A percentile compares a stretch with the other conserved stretches of the same genome.
phyloP scores from a whole-genome alignment of 805 yeast species.

The Hanseniaspora pseudoguilliermondii region DNA sequence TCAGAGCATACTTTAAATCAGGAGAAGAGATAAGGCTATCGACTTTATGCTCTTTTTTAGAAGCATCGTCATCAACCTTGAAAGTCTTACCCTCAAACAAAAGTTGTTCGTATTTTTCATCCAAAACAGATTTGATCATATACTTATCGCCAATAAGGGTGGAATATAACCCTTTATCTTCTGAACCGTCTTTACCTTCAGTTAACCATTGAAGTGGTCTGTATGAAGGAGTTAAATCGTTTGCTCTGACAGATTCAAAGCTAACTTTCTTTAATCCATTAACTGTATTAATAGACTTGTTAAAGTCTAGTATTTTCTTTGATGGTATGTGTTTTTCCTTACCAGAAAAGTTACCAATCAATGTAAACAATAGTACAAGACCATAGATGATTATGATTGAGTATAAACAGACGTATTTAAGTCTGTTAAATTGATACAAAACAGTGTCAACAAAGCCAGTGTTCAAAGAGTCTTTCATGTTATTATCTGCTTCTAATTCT shows the following conservation, averaged over 20 bases:
- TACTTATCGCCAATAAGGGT: constrained; percentile 38
- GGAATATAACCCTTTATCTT: constrained; percentile 59
- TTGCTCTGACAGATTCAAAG: constrained; percentile 39
- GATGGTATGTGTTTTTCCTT: not conserved
- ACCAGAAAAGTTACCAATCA: not conserved
- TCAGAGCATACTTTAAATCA: constrained; percentile 43
- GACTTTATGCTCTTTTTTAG: constrained; percentile 33
- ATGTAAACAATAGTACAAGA: not conserved
- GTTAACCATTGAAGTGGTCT: constrained; percentile 60
- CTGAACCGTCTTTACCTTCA: constrained; percentile 35
- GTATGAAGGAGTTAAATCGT: constrained; percentile 40
- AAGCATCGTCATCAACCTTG: constrained; percentile 20
- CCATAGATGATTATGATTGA: constrained; percentile 8
- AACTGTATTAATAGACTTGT: constrained; percentile 3
- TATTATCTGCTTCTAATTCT: not conserved
- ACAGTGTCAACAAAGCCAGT: not conserved
- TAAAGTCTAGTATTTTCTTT: not conserved
- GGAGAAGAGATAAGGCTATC: constrained; percentile 54
- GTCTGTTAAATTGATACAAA: constrained; percentile 7
- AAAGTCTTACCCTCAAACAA: constrained; percentile 42
- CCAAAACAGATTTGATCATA: constrained; percentile 38
- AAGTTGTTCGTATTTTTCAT: constrained; percentile 32
- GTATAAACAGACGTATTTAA: constrained; percentile 4
- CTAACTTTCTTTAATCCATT: constrained; percentile 20
- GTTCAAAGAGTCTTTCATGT: not conserved